A percentile compares a stretch with the other conserved stretches of the same genome.
phyloP scores from a whole-genome alignment of 1,284 basidiomycete species.

The Omphalotus olearius region DNA sequence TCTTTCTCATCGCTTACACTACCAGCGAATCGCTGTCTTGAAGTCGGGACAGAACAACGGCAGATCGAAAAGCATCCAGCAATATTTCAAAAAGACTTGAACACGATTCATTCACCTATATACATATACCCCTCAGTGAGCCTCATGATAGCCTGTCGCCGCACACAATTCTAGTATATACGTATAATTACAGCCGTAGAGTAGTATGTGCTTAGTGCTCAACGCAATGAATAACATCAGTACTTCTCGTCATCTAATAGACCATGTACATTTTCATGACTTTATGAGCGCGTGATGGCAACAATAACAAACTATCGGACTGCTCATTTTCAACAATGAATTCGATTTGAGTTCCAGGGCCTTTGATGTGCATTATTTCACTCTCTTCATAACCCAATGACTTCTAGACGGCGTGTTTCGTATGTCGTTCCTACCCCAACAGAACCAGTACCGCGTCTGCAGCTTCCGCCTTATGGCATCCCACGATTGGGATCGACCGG shows the following conservation, averaged over 20 bases:
- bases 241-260: too few species aligned
- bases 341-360: slow-evolving; percentile 1
- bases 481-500: slow-evolving; percentile 59
- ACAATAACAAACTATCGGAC: background rate
- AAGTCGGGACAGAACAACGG: background rate
- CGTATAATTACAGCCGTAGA: too few species aligned
- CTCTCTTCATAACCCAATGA: slow-evolving; percentile 4
- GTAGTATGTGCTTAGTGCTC: too few species aligned
- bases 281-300: too few species aligned
- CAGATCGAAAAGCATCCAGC: too few species aligned
- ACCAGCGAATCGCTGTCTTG: slow-evolving; percentile 7
- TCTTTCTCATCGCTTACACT: slow-evolving; percentile 11
- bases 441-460: slow-evolving; percentile 59
- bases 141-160: too few species aligned
- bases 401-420: slow-evolving; percentile 53
- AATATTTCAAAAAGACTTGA: background rate
- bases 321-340: slow-evolving; percentile 5
- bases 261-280: too few species aligned
- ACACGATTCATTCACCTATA: background rate
- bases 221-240: too few species aligned
- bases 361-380: slow-evolving; percentile 4
- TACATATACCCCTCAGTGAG: background rate
- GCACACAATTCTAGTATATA: too few species aligned
- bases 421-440: slow-evolving; percentile 80
- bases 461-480: slow-evolving; percentile 63